These are phyloP conservation scores for Tuber umbilicatum DNA, from an alignment of 495 filamentous ascomycete genomes.

Conservation along the genomic window DNA sequence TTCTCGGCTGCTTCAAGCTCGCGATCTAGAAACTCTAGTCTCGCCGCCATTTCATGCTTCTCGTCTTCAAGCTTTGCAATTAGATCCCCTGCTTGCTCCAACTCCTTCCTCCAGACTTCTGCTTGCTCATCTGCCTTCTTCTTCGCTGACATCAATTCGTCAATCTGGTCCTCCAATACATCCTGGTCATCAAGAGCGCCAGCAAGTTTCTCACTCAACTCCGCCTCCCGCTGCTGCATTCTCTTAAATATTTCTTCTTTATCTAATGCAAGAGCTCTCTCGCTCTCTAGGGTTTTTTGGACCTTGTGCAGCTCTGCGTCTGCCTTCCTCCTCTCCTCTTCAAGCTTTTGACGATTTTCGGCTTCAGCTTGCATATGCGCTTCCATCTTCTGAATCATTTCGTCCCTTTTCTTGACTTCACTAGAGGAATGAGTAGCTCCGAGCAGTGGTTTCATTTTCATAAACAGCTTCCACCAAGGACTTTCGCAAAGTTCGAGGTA, in stretches of 20 bases:
- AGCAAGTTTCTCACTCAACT: constrained; percentile 83
- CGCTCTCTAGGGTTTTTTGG: constrained; percentile 88
- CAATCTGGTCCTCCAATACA: constrained; percentile 82
- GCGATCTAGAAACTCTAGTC: constrained; percentile 59
- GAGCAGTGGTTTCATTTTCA: constrained; percentile 90
- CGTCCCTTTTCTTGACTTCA: constrained; percentile 89
- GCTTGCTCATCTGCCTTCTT: constrained; percentile 81
- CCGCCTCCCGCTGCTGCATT: constrained; percentile 78
- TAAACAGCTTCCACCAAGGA: constrained; percentile 94
- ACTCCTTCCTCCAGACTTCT: constrained; percentile 66
- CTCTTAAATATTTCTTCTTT: constrained; percentile 98
- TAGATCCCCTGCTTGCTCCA: constrained; percentile 85
- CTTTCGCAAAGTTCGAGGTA: constrained; percentile 82
- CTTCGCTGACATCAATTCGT: constrained; percentile 80
- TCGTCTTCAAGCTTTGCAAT: constrained; percentile 78
- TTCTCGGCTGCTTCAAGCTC: constrained; percentile 61
- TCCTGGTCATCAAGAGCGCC: constrained; percentile 95
- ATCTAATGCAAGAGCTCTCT: constrained; percentile 86
- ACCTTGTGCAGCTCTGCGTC: constrained; percentile 81
- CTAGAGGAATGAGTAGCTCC: constrained; percentile 75
- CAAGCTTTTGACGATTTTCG: constrained; percentile 67
- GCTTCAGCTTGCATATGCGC: constrained; percentile 72
- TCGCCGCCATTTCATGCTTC: constrained; percentile 65
- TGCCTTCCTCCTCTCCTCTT: constrained; percentile 84
- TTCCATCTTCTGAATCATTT: constrained; percentile 80